Conservation (phyloP, 2,329 filamentous ascomycete species). For the Fusarium sp. region DNA sequence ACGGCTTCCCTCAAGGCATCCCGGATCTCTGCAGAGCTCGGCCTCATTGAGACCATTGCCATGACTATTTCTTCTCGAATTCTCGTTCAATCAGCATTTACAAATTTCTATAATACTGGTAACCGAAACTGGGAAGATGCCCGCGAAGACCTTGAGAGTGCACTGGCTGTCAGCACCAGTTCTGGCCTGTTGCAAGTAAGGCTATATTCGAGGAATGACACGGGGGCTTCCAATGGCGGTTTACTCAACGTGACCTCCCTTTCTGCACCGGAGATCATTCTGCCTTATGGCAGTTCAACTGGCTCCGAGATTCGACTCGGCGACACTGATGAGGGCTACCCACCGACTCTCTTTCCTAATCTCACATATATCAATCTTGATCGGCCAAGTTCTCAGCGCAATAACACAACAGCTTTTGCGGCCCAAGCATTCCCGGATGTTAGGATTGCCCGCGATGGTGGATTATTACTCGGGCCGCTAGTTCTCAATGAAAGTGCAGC, state of each 20-base stretch:
- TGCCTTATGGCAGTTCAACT: constrained; percentile 70
- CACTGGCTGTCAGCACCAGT: constrained; percentile 69
- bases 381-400: constrained; percentile 52
- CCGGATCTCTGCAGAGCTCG: constrained; percentile 80
- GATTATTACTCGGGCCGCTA: constrained; percentile 80
- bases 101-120: constrained; percentile 60
- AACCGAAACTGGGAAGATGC: constrained; percentile 68
- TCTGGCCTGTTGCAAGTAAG: constrained; percentile 73
- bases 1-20: constrained; percentile 88
- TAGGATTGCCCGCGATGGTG: constrained; percentile 59
- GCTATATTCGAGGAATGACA: constrained; percentile 76
- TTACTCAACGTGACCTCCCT: constrained; percentile 72
- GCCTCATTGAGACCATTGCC: constrained; percentile 80
- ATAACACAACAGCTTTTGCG: constrained; percentile 53
- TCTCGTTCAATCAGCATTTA: constrained; percentile 64
- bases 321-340: constrained; percentile 72
- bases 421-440: constrained; percentile 62
- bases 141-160: constrained; percentile 72
- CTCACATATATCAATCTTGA: constrained; percentile 69
- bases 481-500: constrained; percentile 77
- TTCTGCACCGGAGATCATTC: constrained; percentile 58
- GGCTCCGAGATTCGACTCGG: constrained; percentile 70
- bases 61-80: constrained; percentile 75
- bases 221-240: constrained; percentile 60
- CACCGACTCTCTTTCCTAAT: constrained; percentile 78